Evolutionary conservation across 352 stramenopile species (phyloP).

Genomic region (Globisporangium apiculatum): DNA sequence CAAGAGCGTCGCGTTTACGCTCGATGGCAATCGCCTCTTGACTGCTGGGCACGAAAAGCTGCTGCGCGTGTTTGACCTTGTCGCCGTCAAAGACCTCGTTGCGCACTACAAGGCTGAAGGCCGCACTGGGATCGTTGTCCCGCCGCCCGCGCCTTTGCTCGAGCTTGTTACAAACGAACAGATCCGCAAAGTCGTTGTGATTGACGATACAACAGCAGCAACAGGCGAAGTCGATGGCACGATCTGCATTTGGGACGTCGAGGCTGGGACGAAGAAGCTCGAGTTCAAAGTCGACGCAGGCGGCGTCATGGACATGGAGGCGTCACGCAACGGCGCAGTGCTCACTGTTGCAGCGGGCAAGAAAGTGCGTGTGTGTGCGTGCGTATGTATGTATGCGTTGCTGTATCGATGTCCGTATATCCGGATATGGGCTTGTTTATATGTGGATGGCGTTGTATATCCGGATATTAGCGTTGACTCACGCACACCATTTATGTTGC

Average conservation of each 20-base stretch:
- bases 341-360: slow-evolving; percentile 92
- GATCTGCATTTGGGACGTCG: slow-evolving; percentile 64
- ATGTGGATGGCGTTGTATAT: not conserved
- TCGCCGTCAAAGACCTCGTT: slow-evolving; percentile 53
- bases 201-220: slow-evolving; percentile 36
- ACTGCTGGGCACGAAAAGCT: slow-evolving; percentile 94
- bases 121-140: slow-evolving; percentile 54
- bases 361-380: slow-evolving; percentile 25
- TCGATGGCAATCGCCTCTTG: slow-evolving; percentile 76
- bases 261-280: slow-evolving; percentile 27
- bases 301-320: slow-evolving; percentile 84
- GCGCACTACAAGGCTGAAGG: slow-evolving; percentile 47
- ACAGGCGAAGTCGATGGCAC: slow-evolving; percentile 77
- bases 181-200: slow-evolving; percentile 77
- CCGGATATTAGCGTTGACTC: no score
- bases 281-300: slow-evolving; percentile 63
- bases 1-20: slow-evolving; percentile 93
- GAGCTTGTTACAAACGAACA: slow-evolving; percentile 56
- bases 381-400: not conserved
- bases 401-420: not conserved
- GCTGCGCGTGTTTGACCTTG: slow-evolving; percentile 89
- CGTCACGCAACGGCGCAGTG: slow-evolving; percentile 47
- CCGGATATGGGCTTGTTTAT: no score
- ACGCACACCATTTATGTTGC: no score
- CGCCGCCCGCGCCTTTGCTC: slow-evolving; percentile 29